phyloP scores from a whole-genome alignment of 495 filamentous ascomycete genomes.

The Elasticomyces elasticus region DNA sequence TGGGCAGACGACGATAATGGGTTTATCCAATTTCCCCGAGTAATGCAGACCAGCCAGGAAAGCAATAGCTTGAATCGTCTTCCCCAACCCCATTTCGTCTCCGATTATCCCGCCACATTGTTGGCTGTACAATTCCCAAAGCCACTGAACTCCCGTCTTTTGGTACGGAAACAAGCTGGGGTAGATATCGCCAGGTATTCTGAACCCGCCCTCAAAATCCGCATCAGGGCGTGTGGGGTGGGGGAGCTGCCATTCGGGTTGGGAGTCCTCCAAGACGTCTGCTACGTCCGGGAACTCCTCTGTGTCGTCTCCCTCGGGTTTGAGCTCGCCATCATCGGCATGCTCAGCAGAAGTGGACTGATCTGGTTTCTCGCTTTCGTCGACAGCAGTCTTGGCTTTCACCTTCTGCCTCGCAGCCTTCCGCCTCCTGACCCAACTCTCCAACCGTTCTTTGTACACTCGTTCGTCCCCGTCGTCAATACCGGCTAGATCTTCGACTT shows the following conservation, averaged over 20 bases:
- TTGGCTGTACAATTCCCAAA: constrained; percentile 85
- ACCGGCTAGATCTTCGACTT: constrained; percentile 57
- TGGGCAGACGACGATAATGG: constrained; percentile 80
- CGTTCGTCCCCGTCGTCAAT: constrained; percentile 88
- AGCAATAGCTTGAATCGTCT: constrained; percentile 88
- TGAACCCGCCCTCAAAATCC: constrained; percentile 61
- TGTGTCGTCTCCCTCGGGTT: constrained; percentile 12
- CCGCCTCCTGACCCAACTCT: constrained; percentile 61
- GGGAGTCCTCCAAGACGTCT: constrained; percentile 29
- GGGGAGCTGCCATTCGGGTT: constrained; percentile 79
- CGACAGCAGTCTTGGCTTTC: constrained; percentile 2
- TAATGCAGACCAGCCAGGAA: constrained; percentile 87
- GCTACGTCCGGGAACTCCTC: constrained; percentile 6
- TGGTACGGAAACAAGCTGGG: constrained; percentile 90
- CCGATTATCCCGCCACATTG: constrained; percentile 88
- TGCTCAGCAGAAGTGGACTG: too few relatives aligned
- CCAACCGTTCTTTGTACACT: constrained; percentile 66
- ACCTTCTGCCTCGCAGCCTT: constrained; percentile 52
- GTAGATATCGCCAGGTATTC: constrained; percentile 81
- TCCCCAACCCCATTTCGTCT: constrained; percentile 96
- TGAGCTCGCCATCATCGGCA: too few relatives aligned
- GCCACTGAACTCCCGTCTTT: constrained; percentile 89
- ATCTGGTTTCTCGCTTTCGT: neutral
- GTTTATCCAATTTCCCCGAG: constrained; percentile 70
- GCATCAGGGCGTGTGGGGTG: constrained; percentile 71